Evolutionary conservation across 23 red algal genomes (phyloP).

Genomic region (Cyanidium caldarium): DNA sequence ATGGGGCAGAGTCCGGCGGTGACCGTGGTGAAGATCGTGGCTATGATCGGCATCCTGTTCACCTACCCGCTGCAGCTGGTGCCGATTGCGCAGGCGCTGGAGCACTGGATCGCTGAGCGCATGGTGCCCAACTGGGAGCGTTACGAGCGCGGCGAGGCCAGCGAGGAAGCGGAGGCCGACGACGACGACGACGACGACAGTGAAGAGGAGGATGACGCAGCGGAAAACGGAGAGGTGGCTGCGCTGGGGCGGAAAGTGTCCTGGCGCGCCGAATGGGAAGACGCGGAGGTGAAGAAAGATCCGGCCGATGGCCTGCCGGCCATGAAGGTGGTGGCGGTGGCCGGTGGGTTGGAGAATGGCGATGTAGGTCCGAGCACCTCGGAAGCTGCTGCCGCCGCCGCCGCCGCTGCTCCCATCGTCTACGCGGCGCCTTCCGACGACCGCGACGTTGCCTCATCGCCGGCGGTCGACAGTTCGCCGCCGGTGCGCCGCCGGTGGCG

Average conservation of each 20-base stretch:
- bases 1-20: constrained; percentile 52
- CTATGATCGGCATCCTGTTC: constrained; percentile 72
- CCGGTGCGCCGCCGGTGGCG: too few species aligned
- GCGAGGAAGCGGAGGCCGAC: too few species aligned
- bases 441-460: too few species aligned
- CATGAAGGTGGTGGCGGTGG: neutral
- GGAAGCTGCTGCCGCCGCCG: neutral
- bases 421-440: too few species aligned
- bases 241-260: neutral
- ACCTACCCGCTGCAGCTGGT: constrained; percentile 94
- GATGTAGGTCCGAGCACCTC: constrained; percentile 7
- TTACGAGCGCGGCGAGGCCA: too few species aligned
- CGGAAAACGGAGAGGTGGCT: too few species aligned
- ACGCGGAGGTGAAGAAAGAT: neutral
- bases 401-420: neutral
- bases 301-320: neutral
- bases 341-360: neutral
- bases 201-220: too few species aligned
- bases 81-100: constrained; percentile 67
- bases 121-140: neutral
- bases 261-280: neutral
- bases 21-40: constrained; percentile 42
- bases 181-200: too few species aligned
- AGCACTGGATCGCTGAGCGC: constrained; percentile 20
- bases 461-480: neutral